Evolutionary conservation across 2,329 filamentous ascomycete species (phyloP), one percentile per base, ranked within the genome.

Genomic region (Bipolaris victoriae): DNA sequence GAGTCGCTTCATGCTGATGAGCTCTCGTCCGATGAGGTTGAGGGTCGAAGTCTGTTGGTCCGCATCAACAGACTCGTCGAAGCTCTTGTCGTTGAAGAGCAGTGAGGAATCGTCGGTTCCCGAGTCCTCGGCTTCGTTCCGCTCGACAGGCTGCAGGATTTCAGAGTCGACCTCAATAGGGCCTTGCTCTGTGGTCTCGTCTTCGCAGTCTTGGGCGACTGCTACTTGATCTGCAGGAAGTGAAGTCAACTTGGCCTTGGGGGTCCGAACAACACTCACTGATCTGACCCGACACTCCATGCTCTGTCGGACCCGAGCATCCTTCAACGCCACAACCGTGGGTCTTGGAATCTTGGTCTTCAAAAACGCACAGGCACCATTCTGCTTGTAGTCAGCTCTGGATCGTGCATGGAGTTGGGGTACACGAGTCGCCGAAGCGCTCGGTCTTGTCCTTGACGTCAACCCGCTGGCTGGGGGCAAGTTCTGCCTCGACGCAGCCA

Each of bases 291-390:
- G 22, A 26, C 39, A 18, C 22, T 22, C 26, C 7, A 18, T 44
- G 11, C 22, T 29, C 20, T 16, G 13, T 7, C 52, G 39, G 15
- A 50, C 39, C 26, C 11, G 35, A 11, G 52, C 31, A 13, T 49
- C 11, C 9, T 43, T 55, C 29, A 41, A 37, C 7, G 43, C 51
- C 16, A 24, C 37, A 24, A 24, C 24, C 18, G 20, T 41, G 6
- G 44, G 51, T 29, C 35, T 41, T 7, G 51, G 51, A n/a, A 54
- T 49, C 13, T 22, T 47, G 7, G 51, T 35, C 24, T 41, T 22
- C 2, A 13, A 31, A 3, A 54, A 26, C 11, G 5, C 29, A 15
- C 3, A 11, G n/a, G 29, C 31, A 16, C 6, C 18, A 15, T 20
- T 52, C 20, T 45, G 29, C 7, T 35, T 18, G 16, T 48, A 49